Evolutionary conservation across 2,329 filamentous ascomycete species (phyloP), one percentile per base, ranked within the genome.

Genomic region (Calonectria honghensis): DNA sequence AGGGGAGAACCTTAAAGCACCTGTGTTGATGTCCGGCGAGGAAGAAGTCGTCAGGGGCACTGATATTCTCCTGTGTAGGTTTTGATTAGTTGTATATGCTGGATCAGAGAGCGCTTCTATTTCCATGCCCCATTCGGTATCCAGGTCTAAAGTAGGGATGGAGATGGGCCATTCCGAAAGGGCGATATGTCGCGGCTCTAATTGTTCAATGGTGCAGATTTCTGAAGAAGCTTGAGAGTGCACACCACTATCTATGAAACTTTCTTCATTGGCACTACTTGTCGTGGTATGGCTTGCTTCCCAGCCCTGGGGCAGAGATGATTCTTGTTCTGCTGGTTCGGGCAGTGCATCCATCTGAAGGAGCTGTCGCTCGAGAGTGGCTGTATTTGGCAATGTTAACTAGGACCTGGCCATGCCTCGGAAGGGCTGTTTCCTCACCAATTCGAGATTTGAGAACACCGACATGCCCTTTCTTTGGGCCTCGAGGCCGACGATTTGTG

Each of bases 391-490:
- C 27, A 31, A 31, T 5, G 27, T 54, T 54, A 54, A 16, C 14
- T 6, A 32, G 14, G 14, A n/a, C 13, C 18, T 54, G 14, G 4
- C 16, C 6, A 14, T 31, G 14, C 9, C 4, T 7, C 16, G 6
- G 2, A 6, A 18, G 16, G 27, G 3, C 32, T 14, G 10, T 32
- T 31, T 54, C 27, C 51, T 54, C 27, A 54, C 51, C 29, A 20
- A 54, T 54, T 13, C 51, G 51, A 54, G 51, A 54, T 16, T 54
- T 54, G 27, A 54, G 27, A 20, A 29, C 51, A 24, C 51, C 29
- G 1, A 54, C 51, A 54, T 54, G 51, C 2, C 51, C 51, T 13
- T 54, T 54, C 27, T 31, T 54, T 2, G 51, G 51, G 1, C 51
- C 51, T 13, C 51, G 10, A 18, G 51, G 51, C 2, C 51, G 51